Conservation (phyloP, 805 yeast genomes). For the Metschnikowia dekortorum region DNA sequence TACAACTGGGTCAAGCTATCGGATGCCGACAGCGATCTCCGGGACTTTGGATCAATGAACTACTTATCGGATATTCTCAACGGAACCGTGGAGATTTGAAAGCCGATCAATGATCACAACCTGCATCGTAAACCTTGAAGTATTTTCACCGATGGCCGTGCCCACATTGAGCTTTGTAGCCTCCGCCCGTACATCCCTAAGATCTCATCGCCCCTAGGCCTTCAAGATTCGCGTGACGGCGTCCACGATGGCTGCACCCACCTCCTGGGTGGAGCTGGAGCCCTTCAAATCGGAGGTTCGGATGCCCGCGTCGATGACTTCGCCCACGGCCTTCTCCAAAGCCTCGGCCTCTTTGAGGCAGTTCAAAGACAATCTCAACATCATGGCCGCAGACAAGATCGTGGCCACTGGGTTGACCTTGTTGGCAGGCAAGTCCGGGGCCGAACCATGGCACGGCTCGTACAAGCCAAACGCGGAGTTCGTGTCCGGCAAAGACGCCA, state of each 20-base stretch:
- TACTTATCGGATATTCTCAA: conserved; percentile 30
- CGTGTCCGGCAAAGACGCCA: conserved; percentile 94
- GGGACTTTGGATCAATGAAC: conserved; percentile 28
- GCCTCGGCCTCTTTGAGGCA: conserved; percentile 81
- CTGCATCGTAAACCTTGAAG: too few species aligned
- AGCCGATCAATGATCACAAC: neutral
- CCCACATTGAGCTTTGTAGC: too few species aligned
- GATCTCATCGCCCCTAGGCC: neutral
- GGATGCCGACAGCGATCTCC: conserved; percentile 3
- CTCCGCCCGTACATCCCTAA: too few species aligned
- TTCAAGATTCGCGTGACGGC: conserved; percentile 58
- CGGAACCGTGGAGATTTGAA: conserved; percentile 17
- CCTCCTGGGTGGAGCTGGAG: conserved; percentile 74
- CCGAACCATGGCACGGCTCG: conserved; percentile 98
- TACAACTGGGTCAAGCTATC: neutral
- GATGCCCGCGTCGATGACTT: conserved; percentile 75
- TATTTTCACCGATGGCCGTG: too few species aligned
- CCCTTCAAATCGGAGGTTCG: conserved; percentile 94
- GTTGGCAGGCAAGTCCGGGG: conserved; percentile 85
- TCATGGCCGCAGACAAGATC: conserved; percentile 93
- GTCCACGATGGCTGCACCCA: conserved; percentile 87
- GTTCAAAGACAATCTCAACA: conserved; percentile 87
- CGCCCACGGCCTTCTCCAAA: conserved; percentile 80
- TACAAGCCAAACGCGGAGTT: conserved; percentile 93
- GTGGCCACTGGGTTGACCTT: conserved; percentile 96